Conservation (phyloP, 2,329 filamentous ascomycete species). For the Aspergillus sp. region DNA sequence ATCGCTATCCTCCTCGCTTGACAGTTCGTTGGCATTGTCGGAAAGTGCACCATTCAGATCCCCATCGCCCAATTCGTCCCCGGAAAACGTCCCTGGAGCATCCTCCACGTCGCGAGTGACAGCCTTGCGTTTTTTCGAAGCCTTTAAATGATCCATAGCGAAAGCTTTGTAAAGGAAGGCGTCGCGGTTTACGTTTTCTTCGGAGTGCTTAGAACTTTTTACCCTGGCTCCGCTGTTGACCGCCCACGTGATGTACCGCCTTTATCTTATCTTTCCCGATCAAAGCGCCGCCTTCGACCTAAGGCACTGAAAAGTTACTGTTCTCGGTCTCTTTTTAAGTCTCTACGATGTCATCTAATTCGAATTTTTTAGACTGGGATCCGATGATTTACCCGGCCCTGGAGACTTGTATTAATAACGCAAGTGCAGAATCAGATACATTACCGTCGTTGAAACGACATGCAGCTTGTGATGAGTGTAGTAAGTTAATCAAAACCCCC, state of each 20-base stretch:
- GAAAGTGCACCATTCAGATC: constrained; percentile 37
- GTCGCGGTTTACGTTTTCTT: not conserved
- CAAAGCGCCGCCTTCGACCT: not conserved
- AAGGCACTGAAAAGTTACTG: too few species aligned
- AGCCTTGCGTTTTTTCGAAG: constrained; percentile 58
- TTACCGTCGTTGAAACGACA: constrained; percentile 33
- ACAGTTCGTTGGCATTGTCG: constrained; percentile 35
- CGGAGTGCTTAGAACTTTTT: constrained; percentile 11
- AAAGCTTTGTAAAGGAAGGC: constrained; percentile 1
- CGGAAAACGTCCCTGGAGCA: constrained; percentile 46
- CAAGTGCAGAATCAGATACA: constrained; percentile 1
- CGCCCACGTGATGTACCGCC: constrained; percentile 32
- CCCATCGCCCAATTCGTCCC: constrained; percentile 49
- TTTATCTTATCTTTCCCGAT: constrained; percentile 16
- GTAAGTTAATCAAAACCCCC: constrained; percentile 23
- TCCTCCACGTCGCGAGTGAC: constrained; percentile 47
- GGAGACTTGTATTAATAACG: constrained; percentile 4
- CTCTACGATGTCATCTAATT: constrained; percentile 9
- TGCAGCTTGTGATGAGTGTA: constrained; percentile 43
- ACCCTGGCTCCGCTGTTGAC: constrained; percentile 16
- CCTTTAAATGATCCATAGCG: constrained; percentile 29
- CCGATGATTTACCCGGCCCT: constrained; percentile 3
- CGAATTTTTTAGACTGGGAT: constrained; percentile 6
- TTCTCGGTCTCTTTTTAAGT: too few species aligned
- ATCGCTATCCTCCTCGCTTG: constrained; percentile 32